Evolutionary conservation across 164 flowering plant genomes (phyloP).

Genomic region (Chloranthus sessilifolius): DNA sequence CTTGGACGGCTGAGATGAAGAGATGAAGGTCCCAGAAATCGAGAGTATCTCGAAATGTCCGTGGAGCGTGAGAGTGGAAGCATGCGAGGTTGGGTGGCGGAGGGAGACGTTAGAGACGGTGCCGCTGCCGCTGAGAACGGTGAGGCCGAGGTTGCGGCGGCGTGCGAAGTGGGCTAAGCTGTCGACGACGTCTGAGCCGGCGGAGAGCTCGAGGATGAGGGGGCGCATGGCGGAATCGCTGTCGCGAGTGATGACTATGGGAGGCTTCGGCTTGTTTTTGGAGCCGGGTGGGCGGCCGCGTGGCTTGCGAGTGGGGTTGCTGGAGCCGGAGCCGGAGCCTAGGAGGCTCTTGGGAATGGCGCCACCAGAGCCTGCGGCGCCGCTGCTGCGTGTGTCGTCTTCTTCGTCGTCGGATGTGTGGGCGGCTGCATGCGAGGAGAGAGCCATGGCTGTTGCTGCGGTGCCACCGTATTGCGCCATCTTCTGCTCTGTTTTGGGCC

Average conservation of each 20-base stretch:
- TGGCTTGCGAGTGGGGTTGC: conserved; percentile 15
- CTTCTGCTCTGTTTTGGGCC: too few relatives aligned
- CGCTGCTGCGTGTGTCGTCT: conserved; percentile 7
- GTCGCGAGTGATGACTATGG: conserved; percentile 42
- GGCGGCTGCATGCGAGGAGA: conserved; percentile 19
- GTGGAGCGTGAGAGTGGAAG: conserved; percentile 37
- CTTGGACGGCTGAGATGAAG: conserved; percentile 4
- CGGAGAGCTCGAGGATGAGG: conserved; percentile 29
- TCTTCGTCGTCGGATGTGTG: conserved; percentile 18
- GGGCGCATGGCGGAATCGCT: conserved; percentile 40
- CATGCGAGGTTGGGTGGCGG: conserved; percentile 37
- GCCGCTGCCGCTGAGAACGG: conserved; percentile 39
- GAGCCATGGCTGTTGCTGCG: neutral
- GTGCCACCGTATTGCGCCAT: conserved; percentile 23
- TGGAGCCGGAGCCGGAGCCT: too few relatives aligned
- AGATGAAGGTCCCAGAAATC: conserved; percentile 34
- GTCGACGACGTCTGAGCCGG: conserved; percentile 43
- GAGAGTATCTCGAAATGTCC: conserved; percentile 50
- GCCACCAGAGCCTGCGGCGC: neutral
- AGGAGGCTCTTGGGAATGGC: neutral
- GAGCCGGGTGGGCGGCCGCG: conserved; percentile 51
- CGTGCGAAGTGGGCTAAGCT: conserved; percentile 22
- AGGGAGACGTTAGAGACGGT: conserved; percentile 47
- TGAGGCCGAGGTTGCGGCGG: conserved; percentile 28
- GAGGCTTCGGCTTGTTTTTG: conserved; percentile 51